phyloP scores from a whole-genome alignment of 2,329 filamentous ascomycete species.

The Diaporthe eres region DNA sequence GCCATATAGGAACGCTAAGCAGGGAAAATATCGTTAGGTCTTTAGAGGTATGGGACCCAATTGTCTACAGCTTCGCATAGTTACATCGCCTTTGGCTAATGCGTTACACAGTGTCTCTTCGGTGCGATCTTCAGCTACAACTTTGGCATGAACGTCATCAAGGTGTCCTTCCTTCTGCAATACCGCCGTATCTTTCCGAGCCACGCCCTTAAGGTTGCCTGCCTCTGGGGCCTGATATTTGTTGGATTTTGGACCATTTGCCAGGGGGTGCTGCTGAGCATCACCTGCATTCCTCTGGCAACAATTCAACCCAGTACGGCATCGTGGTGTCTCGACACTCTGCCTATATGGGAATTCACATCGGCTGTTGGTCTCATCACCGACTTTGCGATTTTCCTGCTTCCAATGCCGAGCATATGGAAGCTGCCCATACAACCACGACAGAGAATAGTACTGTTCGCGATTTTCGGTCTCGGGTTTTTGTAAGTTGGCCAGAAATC shows the following conservation, averaged over 20 bases:
- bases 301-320: slow-evolving; percentile 46
- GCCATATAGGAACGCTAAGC: slow-evolving; percentile 45
- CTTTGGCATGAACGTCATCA: slow-evolving; percentile 50
- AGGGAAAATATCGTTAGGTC: not conserved
- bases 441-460: slow-evolving; percentile 49
- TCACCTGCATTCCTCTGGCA: slow-evolving; percentile 48
- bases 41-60: not conserved
- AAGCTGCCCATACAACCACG: slow-evolving; percentile 46
- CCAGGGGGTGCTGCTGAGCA: slow-evolving; percentile 47
- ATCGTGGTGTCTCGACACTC: slow-evolving; percentile 47
- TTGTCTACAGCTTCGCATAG: not conserved
- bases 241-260: slow-evolving; percentile 47
- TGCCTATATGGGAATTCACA: slow-evolving; percentile 52
- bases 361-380: slow-evolving; percentile 48
- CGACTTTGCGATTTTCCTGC: slow-evolving; percentile 48
- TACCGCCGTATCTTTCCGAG: slow-evolving; percentile 51
- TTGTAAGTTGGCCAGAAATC: slow-evolving; percentile 43
- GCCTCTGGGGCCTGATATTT: slow-evolving; percentile 48
- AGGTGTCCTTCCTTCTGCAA: slow-evolving; percentile 51
- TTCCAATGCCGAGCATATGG: slow-evolving; percentile 48
- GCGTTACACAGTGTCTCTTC: slow-evolving; percentile 46
- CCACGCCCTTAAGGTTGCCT: slow-evolving; percentile 42
- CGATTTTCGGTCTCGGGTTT: slow-evolving; percentile 51
- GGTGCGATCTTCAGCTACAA: slow-evolving; percentile 50
- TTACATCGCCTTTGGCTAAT: not conserved